Base-by-base conservation (phyloP, 176 grass and related monocot species). In the Triticum turgidum region DNA sequence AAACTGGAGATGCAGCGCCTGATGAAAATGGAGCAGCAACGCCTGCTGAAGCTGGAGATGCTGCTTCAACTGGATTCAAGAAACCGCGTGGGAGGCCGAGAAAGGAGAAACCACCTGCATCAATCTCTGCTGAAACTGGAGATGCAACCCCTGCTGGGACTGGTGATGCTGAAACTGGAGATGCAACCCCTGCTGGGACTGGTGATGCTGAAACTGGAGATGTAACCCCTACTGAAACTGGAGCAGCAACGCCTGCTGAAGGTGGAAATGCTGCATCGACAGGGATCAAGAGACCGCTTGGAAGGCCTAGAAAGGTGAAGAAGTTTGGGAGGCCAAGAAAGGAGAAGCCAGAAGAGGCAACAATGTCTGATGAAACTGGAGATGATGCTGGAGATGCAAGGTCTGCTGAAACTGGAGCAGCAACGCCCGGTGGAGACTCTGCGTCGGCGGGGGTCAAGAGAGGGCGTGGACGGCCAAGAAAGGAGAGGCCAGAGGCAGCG, bases 401-500 rank as follows among this genome's bases (percentile, higher is more conserved):
- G 1, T 52, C 1, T 52, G 49, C 49, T 52, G 49, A 52, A 52
- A 18, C 15, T 17, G 49, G 49, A 17, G 49, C 14, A 17, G 49
- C 49, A 17, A 52, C 5, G 49, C 49, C 49, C 15, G 49, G 13
- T 52, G 49, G 15, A 54, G 51, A 18, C 18, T 54, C 51, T 6
- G 22, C 24, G 3, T 59, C 41, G 13, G 49, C 42, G 72, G 14
- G 42, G 1, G 4, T 32, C 39, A 83, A 78, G 73, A 88, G 38
- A 78, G 73, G 80, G 15, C 80, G 38, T 7, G 88, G 88, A n/a
- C 76, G 74, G 15, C 81, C 47, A 69, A 69, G 17, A 32, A 64
- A 30, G 42, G 37, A 70, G 49, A 82, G 63, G 72, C 17, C 24
- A 52, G 39, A 18, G 51, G 15, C 5, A 54, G 15, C 51, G 5